Evolutionary conservation across 1,284 basidiomycete species (phyloP).

Genomic region (Sphagnurus paluster): DNA sequence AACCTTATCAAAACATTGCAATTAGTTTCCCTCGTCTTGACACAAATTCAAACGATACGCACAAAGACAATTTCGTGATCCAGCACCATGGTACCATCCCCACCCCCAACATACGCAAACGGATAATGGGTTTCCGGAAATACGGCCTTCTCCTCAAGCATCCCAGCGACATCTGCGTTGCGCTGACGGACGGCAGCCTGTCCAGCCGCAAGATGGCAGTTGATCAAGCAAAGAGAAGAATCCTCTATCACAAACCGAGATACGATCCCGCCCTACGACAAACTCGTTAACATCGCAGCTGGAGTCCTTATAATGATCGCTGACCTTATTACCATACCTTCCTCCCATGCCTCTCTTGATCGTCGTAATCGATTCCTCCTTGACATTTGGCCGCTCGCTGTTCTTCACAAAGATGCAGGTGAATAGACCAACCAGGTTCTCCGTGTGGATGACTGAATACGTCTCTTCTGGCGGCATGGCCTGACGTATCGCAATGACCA

Average conservation of each 20-base stretch:
- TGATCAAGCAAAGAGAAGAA: conserved; percentile 91
- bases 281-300: background rate
- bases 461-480: conserved; percentile 67
- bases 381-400: conserved; percentile 55
- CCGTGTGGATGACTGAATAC: conserved; percentile 82
- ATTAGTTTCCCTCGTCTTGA: too few relatives aligned
- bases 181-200: conserved; percentile 81
- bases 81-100: conserved; percentile 91
- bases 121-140: conserved; percentile 59
- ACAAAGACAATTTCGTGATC: conserved; percentile 96
- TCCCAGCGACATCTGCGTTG: conserved; percentile 84
- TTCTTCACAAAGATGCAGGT: conserved; percentile 85
- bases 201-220: conserved; percentile 95
- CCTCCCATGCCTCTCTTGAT: conserved; percentile 93
- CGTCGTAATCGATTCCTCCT: conserved; percentile 74
- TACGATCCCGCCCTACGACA: conserved; percentile 81
- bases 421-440: conserved; percentile 91
- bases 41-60: conserved; percentile 32
- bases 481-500: conserved; percentile 71
- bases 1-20: conserved; percentile 40
- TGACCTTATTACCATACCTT: conserved; percentile 92
- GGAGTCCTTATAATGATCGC: conserved; percentile 17
- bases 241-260: conserved; percentile 90
- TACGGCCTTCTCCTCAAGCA: conserved; percentile 79
- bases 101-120: conserved; percentile 82